These are phyloP conservation scores for Nakazawaea wyomingensis DNA, from an alignment of 805 yeast genomes.

Conservation along the genomic window DNA sequence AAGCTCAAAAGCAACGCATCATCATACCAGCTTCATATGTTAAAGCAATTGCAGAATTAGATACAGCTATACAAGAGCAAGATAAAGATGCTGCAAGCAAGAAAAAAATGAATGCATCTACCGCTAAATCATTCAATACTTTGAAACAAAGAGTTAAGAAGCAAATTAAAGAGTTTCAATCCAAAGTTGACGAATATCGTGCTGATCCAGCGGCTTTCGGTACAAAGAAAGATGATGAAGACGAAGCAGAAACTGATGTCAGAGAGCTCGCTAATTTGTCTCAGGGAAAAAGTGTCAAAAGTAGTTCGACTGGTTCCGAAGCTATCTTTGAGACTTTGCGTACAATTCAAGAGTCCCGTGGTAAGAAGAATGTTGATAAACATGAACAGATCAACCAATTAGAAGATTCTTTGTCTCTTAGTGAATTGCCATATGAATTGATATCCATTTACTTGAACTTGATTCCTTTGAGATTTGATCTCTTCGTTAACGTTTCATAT, in stretches of 20 bases:
- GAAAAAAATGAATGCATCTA: constrained; percentile 76
- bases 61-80: constrained; percentile 55
- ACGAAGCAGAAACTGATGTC: constrained; percentile 21
- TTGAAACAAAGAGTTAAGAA: constrained; percentile 85
- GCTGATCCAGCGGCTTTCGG: constrained; percentile 74
- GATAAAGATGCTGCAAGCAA: constrained; percentile 47
- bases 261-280: constrained; percentile 30
- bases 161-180: constrained; percentile 63
- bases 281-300: constrained; percentile 33
- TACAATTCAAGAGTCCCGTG: constrained; percentile 80
- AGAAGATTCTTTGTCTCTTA: constrained; percentile 53
- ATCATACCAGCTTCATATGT: constrained; percentile 70
- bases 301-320: constrained; percentile 29
- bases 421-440: constrained; percentile 62
- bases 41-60: constrained; percentile 64
- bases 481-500: constrained; percentile 56
- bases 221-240: constrained; percentile 34
- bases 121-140: constrained; percentile 82
- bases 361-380: constrained; percentile 89
- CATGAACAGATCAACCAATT: constrained; percentile 68
- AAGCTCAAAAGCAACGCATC: constrained; percentile 71
- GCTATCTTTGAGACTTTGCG: constrained; percentile 69
- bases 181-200: constrained; percentile 53
- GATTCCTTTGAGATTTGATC: constrained; percentile 85
- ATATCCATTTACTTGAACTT: constrained; percentile 75